phyloP scores from a whole-genome alignment of 768 basidiomycete genomes.

The Amanita rubescens region DNA sequence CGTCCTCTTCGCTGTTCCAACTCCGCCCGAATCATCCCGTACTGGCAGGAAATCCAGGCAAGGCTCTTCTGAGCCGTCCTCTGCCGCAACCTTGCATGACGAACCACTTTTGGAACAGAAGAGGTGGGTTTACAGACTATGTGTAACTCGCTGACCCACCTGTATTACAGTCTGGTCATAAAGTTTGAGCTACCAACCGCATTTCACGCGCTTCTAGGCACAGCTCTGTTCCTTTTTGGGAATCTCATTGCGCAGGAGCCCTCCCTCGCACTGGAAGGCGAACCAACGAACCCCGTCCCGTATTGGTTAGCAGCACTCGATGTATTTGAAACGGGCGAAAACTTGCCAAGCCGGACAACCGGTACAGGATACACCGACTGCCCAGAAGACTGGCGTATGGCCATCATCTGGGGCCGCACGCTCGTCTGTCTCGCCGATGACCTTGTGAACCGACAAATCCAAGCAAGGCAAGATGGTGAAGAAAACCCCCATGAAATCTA shows the following conservation, averaged over 20 bases:
- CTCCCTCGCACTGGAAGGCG: conserved; percentile 42
- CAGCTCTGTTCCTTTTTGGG: conserved; percentile 57
- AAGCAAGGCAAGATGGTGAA: conserved; percentile 9
- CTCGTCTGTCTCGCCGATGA: conserved; percentile 56
- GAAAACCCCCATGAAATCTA: conserved; percentile 9
- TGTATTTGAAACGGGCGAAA: conserved; percentile 64
- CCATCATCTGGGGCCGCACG: conserved; percentile 59
- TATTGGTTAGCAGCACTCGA: conserved; percentile 69
- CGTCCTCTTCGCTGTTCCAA: conserved; percentile 30
- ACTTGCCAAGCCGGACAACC: conserved; percentile 39
- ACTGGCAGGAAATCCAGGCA: not conserved
- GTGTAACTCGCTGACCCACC: no score
- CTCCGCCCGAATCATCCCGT: conserved; percentile 11
- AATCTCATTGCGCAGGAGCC: conserved; percentile 49
- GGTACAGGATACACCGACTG: conserved; percentile 20
- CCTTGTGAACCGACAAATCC: conserved; percentile 25
- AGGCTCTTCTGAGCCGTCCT: not conserved
- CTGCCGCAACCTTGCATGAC: conserved; percentile 1
- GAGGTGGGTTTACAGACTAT: conserved; percentile 9
- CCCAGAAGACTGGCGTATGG: conserved; percentile 62
- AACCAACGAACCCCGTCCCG: conserved; percentile 41
- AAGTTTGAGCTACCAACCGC: conserved; percentile 48
- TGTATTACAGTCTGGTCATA: no score
- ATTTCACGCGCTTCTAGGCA: conserved; percentile 60
- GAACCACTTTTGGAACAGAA: conserved; percentile 7